Conservation (phyloP, 371 early-diverging fungal genomes). For the Coemansia sp. region DNA sequence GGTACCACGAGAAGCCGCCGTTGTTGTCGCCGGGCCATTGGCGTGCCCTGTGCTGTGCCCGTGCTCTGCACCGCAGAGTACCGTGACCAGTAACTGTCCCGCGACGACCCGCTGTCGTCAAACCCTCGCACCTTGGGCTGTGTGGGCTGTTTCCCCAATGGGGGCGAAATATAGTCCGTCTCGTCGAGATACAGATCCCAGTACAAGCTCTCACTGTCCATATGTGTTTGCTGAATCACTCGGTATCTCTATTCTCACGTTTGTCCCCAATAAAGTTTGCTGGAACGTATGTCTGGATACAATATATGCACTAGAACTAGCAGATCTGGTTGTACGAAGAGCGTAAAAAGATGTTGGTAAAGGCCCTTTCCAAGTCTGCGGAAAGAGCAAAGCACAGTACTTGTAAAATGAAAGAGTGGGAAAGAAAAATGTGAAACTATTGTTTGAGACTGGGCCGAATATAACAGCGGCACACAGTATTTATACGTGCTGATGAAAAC, state of each 20-base stretch:
- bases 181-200: conserved; percentile 42
- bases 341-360: background rate
- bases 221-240: background rate
- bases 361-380: background rate
- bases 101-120: conserved; percentile 18
- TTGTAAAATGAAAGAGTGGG: background rate
- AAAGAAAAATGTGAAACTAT: background rate
- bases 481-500: background rate
- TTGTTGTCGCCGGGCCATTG: background rate
- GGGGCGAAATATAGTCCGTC: conserved; percentile 7
- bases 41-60: conserved; percentile 12
- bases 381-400: background rate
- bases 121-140: background rate
- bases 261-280: background rate
- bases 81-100: conserved; percentile 48
- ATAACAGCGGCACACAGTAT: background rate
- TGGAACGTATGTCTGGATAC: background rate
- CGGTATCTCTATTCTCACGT: background rate
- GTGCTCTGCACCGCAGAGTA: conserved; percentile 10
- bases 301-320: background rate
- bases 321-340: background rate
- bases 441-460: background rate
- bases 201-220: conserved; percentile 34
- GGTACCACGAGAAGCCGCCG: conserved; percentile 38
- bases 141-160: background rate